Conservation (phyloP, 768 basidiomycete species). For the Calocera viscosa region DNA sequence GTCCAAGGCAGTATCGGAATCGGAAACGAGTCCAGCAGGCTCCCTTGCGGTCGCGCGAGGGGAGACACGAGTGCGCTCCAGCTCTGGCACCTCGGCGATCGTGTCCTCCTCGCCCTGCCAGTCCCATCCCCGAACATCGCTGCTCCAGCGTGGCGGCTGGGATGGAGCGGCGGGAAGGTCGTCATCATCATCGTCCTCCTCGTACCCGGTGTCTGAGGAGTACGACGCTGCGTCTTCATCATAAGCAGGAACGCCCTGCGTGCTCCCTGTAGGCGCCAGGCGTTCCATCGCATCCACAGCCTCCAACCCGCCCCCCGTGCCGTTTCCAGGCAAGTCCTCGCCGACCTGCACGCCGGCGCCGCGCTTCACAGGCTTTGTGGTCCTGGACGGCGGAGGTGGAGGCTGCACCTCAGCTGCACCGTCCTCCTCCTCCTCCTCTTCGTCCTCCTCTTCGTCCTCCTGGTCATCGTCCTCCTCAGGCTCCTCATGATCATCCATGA, state of each 20-base stretch:
- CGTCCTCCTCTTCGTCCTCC: constrained; percentile 37
- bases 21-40: not conserved
- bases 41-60: not conserved
- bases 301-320: not conserved
- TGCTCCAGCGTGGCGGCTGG: not conserved
- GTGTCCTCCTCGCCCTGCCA: not conserved
- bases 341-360: constrained; percentile 1
- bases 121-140: constrained; percentile 2
- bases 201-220: not conserved
- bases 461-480: constrained; percentile 25
- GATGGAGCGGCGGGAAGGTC: not conserved
- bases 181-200: constrained; percentile 4
- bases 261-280: not conserved
- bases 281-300: not conserved
- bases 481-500: constrained; percentile 45
- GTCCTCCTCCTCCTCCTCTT: constrained; percentile 44
- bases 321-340: constrained; percentile 1
- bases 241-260: not conserved
- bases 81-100: not conserved
- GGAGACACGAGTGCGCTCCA: not conserved
- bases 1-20: not conserved
- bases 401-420: constrained; percentile 32
- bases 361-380: constrained; percentile 2
- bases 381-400: constrained; percentile 7
- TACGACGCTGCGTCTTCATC: not conserved